These are phyloP conservation scores for Cyberlindnera amylophila DNA, from an alignment of 805 yeast genomes.

Conservation along the genomic window DNA sequence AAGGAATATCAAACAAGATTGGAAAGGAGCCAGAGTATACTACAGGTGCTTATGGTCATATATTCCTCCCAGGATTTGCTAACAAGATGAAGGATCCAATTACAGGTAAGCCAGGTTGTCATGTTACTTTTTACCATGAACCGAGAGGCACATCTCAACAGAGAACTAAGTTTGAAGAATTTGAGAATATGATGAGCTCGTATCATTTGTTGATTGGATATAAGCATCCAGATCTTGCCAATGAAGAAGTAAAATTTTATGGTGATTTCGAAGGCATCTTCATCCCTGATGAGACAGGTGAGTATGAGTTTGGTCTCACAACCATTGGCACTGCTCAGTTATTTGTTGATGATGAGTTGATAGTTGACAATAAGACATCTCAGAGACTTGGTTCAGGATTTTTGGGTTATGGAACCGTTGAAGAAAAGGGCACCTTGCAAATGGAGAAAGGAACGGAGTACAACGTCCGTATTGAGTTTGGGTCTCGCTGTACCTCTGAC, in stretches of 20 bases:
- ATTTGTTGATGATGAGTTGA: conserved; percentile 46
- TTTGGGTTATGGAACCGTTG: conserved; percentile 54
- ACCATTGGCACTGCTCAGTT: conserved; percentile 53
- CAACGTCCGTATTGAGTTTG: conserved; percentile 46
- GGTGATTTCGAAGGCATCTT: conserved; percentile 44
- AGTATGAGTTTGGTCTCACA: conserved; percentile 48
- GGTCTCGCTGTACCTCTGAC: conserved; percentile 34
- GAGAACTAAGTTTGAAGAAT: conserved; percentile 30
- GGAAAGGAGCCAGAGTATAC: conserved; percentile 29
- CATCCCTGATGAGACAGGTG: conserved; percentile 44
- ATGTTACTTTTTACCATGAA: conserved; percentile 26
- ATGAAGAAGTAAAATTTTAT: conserved; percentile 35
- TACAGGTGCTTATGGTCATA: conserved; percentile 35
- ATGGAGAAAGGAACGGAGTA: conserved; percentile 44
- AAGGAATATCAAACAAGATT: conserved; percentile 36
- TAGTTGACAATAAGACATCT: conserved; percentile 52
- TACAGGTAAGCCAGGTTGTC: conserved; percentile 26
- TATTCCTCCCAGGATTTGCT: conserved; percentile 34
- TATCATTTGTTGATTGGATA: conserved; percentile 30
- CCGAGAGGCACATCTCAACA: conserved; percentile 17
- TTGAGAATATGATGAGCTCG: conserved; percentile 20
- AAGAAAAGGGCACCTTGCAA: conserved; percentile 37
- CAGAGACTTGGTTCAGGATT: conserved; percentile 46
- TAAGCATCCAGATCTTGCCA: conserved; percentile 13
- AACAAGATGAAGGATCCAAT: conserved; percentile 22